phyloP scores from a whole-genome alignment of 202 grass and related monocot species.

The Cymbopogon flexuosus region DNA sequence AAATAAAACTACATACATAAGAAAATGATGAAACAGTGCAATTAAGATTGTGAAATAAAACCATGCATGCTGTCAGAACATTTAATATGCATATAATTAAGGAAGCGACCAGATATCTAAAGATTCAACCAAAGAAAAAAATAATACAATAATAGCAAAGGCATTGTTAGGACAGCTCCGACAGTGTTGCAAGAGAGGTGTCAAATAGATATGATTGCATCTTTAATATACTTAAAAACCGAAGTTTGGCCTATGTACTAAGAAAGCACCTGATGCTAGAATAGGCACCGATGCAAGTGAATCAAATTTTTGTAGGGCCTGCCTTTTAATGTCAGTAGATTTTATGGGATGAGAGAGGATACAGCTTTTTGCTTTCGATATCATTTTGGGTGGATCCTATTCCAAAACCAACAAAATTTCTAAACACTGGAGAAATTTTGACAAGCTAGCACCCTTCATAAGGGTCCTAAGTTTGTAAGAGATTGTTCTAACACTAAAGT shows the following conservation, averaged over 20 bases:
- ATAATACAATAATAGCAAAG: background rate
- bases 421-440: background rate
- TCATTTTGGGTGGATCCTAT: background rate
- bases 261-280: background rate
- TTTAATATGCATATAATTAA: slow-evolving; percentile 4
- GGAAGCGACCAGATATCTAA: slow-evolving; percentile 9
- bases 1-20: slow-evolving; percentile 39
- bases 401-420: background rate
- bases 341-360: background rate
- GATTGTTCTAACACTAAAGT: background rate
- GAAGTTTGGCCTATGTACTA: background rate
- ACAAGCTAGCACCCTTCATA: background rate
- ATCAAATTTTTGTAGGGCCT: background rate
- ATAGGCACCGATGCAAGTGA: background rate
- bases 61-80: background rate
- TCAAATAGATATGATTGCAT: background rate
- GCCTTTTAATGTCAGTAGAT: background rate
- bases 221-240: background rate
- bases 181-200: background rate
- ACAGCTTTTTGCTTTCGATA: background rate
- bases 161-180: background rate
- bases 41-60: slow-evolving; percentile 20
- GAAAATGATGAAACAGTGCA: slow-evolving; percentile 24
- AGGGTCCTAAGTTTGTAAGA: background rate
- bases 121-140: background rate